phyloP scores from a whole-genome alignment of 352 stramenopile species.

The Pythium guiyangense region DNA sequence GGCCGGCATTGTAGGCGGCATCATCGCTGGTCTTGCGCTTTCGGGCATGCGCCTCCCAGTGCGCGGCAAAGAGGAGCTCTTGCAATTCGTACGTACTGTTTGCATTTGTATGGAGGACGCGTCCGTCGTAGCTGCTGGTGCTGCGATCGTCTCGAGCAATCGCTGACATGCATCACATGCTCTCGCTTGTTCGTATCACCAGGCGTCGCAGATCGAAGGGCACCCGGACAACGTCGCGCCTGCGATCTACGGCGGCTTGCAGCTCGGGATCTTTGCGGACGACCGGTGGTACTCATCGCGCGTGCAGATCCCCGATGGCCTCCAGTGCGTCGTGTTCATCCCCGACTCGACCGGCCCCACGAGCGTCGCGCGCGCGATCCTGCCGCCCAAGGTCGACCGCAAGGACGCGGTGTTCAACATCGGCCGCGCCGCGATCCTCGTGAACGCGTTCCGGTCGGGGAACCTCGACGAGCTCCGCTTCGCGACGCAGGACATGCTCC shows the following conservation, averaged over 20 bases:
- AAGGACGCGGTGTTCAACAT: conserved; percentile 97
- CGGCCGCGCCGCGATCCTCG: conserved; percentile 94
- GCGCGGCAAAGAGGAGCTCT: conserved; percentile 89
- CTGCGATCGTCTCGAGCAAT: too few species aligned
- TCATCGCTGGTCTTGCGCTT: conserved; percentile 98
- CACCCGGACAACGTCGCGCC: conserved; percentile 99
- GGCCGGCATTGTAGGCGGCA: conserved; percentile 97
- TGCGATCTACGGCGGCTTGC: conserved; percentile 98
- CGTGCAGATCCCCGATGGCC: conserved; percentile 92
- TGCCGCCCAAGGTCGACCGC: conserved; percentile 84
- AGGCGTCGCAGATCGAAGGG: conserved; percentile 95
- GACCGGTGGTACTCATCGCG: conserved; percentile 97
- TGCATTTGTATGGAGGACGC: not conserved
- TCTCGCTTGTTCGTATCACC: conserved; percentile 2
- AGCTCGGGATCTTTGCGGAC: conserved; percentile 93
- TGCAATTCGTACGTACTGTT: conserved; percentile 84
- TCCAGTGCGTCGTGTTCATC: conserved; percentile 99
- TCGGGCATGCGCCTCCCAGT: conserved; percentile 91
- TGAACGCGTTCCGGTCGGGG: conserved; percentile 94
- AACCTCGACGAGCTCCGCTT: conserved; percentile 97
- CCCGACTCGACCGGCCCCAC: conserved; percentile 96
- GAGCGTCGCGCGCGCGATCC: conserved; percentile 89
- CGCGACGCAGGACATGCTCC: conserved; percentile 92
- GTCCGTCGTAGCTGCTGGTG: not conserved
- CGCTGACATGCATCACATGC: not conserved